Conservation (phyloP, 2,329 filamentous ascomycete genomes). For the Tympanopsis confertula region DNA sequence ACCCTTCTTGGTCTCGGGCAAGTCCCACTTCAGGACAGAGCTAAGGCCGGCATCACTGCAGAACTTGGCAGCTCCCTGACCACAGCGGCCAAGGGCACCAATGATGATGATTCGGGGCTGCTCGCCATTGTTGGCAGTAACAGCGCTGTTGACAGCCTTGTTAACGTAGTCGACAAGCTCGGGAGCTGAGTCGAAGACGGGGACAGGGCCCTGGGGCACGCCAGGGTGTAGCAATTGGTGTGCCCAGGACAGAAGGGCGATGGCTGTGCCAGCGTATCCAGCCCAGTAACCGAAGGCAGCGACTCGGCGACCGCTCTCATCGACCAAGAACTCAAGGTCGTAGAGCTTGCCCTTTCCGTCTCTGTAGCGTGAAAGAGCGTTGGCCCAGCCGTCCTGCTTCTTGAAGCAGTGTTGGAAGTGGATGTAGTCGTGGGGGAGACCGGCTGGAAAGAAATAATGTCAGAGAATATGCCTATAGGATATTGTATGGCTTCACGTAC, state of each 20-base stretch:
- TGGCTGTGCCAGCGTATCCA: constrained; percentile 61
- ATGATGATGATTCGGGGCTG: constrained; percentile 72
- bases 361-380: constrained; percentile 68
- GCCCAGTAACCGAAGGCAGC: too few relatives aligned
- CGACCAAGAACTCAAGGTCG: constrained; percentile 77
- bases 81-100: constrained; percentile 76
- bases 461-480: too few relatives aligned
- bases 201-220: too few relatives aligned
- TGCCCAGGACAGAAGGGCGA: constrained; percentile 71
- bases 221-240: constrained; percentile 69
- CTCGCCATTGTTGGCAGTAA: constrained; percentile 53
- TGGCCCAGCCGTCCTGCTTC: constrained; percentile 67
- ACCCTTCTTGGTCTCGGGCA: constrained; percentile 65
- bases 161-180: constrained; percentile 56
- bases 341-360: constrained; percentile 66
- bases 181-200: too few relatives aligned
- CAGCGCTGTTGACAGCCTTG: constrained; percentile 57
- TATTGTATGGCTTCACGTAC: too few relatives aligned
- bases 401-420: constrained; percentile 69
- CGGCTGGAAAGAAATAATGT: too few relatives aligned
- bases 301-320: constrained; percentile 59
- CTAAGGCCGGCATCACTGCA: constrained; percentile 64
- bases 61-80: constrained; percentile 71
- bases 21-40: constrained; percentile 61
- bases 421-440: constrained; percentile 61